Conservation (phyloP, 352 stramenopile species). For the Globisporangium spinosum region DNA sequence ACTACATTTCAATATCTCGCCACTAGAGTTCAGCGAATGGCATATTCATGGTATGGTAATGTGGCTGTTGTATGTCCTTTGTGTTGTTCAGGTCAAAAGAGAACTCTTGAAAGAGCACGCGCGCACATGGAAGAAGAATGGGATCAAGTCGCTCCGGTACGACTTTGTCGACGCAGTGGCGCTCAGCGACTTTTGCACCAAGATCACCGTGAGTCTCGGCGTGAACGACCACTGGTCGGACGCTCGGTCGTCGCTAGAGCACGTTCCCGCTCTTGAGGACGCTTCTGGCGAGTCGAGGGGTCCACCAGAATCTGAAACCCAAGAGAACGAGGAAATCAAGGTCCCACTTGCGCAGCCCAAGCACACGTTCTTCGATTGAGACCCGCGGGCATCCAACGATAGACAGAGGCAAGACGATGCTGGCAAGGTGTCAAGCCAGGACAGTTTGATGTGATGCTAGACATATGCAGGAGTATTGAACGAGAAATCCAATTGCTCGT, state of each 20-base stretch:
- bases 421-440: not conserved
- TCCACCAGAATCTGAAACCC: not conserved
- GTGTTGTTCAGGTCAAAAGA: conserved; percentile 29
- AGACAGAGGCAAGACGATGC: not conserved
- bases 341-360: not conserved
- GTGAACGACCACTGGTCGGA: conserved; percentile 53
- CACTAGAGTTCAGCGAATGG: not conserved
- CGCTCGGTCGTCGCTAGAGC: conserved; percentile 45
- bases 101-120: conserved; percentile 53
- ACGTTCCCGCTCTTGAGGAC: not conserved
- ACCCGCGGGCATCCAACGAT: not conserved
- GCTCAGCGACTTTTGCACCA: conserved; percentile 41
- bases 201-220: conserved; percentile 40
- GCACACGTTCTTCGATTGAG: conserved; percentile 6
- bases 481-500: not conserved
- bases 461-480: not conserved
- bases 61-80: not conserved
- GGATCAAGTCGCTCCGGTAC: conserved; percentile 38
- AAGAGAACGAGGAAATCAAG: not conserved
- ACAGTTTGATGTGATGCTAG: not conserved
- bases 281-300: not conserved
- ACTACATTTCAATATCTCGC: not conserved
- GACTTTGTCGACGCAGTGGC: conserved; percentile 39
- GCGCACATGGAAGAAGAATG: conserved; percentile 53
- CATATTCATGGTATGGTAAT: not conserved